These are phyloP conservation scores for Nakaseomyces sp. DNA, from an alignment of 1,139 yeast species.

Conservation along the genomic window DNA sequence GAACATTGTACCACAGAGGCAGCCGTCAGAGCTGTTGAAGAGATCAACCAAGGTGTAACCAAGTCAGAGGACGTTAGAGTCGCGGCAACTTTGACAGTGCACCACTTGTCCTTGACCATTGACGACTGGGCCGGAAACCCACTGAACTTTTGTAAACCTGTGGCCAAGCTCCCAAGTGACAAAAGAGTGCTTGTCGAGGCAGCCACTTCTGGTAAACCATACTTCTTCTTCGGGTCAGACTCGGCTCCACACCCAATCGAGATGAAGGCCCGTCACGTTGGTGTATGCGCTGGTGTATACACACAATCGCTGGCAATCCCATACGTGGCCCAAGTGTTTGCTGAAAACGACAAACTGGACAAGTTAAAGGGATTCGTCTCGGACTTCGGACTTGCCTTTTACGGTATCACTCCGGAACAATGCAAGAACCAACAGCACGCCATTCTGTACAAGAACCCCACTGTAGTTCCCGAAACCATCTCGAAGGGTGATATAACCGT, in stretches of 20 bases:
- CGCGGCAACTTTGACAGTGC: slow-evolving; percentile 93
- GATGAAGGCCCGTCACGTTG: slow-evolving; percentile 64
- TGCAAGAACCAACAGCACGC: slow-evolving; percentile 41
- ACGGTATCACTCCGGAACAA: slow-evolving; percentile 42
- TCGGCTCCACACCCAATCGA: slow-evolving; percentile 92
- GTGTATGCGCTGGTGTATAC: slow-evolving; percentile 95
- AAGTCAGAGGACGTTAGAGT: slow-evolving; percentile 43
- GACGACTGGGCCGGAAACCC: slow-evolving; percentile 98
- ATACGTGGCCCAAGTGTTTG: slow-evolving; percentile 83
- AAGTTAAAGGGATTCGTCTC: slow-evolving; percentile 67
- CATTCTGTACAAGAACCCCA: slow-evolving; percentile 43
- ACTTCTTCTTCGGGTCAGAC: slow-evolving; percentile 94
- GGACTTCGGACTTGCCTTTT: slow-evolving; percentile 63
- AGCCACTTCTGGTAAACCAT: slow-evolving; percentile 86
- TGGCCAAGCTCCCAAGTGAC: slow-evolving; percentile 85
- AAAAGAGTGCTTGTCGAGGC: slow-evolving; percentile 72
- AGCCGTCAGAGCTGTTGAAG: slow-evolving; percentile 69
- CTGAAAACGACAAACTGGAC: slow-evolving; percentile 51
- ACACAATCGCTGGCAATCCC: slow-evolving; percentile 79
- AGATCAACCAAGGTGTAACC: slow-evolving; percentile 49
- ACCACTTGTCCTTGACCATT: slow-evolving; percentile 77
- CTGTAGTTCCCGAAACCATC: slow-evolving; percentile 52
- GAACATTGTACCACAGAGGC: slow-evolving; percentile 94
- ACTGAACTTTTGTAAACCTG: slow-evolving; percentile 92
- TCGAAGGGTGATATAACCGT: slow-evolving; percentile 42